phyloP scores from a whole-genome alignment of 2,329 filamentous ascomycete genomes.

The Pseudogymnoascus sp. region DNA sequence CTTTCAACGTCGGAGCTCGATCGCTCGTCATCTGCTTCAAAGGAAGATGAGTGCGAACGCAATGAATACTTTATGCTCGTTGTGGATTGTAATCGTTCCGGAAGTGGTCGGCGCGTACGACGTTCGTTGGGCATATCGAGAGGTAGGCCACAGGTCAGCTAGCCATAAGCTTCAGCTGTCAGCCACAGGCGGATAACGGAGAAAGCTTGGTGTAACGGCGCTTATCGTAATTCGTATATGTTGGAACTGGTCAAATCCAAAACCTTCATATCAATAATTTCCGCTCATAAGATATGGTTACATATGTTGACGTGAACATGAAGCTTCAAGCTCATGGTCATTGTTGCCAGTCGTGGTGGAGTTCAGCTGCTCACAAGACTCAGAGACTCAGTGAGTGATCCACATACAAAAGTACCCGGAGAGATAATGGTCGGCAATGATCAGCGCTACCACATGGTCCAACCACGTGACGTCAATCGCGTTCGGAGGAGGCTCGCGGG shows the following conservation, averaged over 20 bases:
- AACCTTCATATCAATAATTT: background rate
- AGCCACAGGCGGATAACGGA: background rate
- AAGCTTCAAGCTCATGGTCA: background rate
- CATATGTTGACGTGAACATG: conserved; percentile 3
- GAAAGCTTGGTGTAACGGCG: conserved; percentile 7
- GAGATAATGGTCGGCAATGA: conserved; percentile 2
- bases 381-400: background rate
- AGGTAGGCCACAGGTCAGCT: background rate
- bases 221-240: background rate
- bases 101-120: conserved; percentile 1
- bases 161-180: conserved; percentile 2
- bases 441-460: conserved; percentile 1
- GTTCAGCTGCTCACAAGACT: background rate
- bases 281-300: background rate
- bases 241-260: background rate
- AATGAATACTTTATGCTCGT: conserved; percentile 43
- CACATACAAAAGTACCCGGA: conserved; percentile 5
- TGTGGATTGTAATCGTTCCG: conserved; percentile 17
- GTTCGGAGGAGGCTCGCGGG: conserved; percentile 2
- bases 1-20: conserved; percentile 33
- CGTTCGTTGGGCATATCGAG: conserved; percentile 5
- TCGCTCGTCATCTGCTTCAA: conserved; percentile 62
- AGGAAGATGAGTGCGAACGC: conserved; percentile 50
- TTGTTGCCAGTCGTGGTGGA: background rate
- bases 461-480: conserved; percentile 4